Conservation (phyloP, 2,329 filamentous ascomycete genomes). For the Hymenoscyphus infarciens region DNA sequence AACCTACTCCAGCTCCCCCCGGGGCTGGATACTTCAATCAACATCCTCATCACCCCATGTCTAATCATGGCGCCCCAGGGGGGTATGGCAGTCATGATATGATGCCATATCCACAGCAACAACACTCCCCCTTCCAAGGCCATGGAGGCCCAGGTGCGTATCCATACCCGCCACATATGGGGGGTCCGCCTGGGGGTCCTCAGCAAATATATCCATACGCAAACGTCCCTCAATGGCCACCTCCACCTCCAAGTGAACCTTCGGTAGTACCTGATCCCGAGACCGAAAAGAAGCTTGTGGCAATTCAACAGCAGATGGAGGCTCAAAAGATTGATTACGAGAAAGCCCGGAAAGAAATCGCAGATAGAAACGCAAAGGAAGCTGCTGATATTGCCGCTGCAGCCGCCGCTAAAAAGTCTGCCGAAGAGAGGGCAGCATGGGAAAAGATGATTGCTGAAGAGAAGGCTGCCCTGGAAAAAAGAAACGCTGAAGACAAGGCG, state of each 20-base stretch:
- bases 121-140: conserved; percentile 16
- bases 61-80: conserved; percentile 26
- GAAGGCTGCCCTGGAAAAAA: conserved; percentile 10
- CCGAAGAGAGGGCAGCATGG: conserved; percentile 38
- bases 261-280: conserved; percentile 34
- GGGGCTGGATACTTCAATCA: conserved; percentile 33
- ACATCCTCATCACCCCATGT: conserved; percentile 43
- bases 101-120: conserved; percentile 34
- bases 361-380: conserved; percentile 43
- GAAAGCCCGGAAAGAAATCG: conserved; percentile 36
- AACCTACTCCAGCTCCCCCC: conserved; percentile 28
- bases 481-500: conserved; percentile 14
- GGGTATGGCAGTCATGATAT: conserved; percentile 30
- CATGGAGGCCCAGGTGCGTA: conserved; percentile 5
- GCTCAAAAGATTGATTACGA: conserved; percentile 44
- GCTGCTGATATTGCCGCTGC: conserved; percentile 39
- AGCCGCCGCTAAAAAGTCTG: conserved; percentile 37
- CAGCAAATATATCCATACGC: conserved; percentile 25
- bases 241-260: conserved; percentile 28
- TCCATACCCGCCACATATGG: conserved; percentile 21
- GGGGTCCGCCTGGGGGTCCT: conserved; percentile 19
- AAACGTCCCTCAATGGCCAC: conserved; percentile 15
- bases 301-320: conserved; percentile 54
- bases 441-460: conserved; percentile 37
- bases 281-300: conserved; percentile 53